Evolutionary conservation across 495 filamentous ascomycete genomes (phyloP).

Genomic region (Tuber indicum): DNA sequence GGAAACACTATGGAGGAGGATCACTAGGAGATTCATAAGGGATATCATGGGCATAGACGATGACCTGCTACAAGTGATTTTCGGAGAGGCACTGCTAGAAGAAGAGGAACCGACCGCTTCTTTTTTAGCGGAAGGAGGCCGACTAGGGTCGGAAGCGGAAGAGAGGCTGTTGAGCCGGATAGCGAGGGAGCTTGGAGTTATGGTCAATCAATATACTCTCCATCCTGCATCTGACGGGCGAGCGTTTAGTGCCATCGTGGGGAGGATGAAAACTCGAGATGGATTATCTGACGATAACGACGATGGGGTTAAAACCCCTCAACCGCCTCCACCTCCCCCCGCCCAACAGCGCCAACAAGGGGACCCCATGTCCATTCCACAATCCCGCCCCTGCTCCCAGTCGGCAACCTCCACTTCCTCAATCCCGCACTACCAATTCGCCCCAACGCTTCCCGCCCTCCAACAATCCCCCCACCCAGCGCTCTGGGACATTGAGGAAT

Average conservation of each 20-base stretch:
- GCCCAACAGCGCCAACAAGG: conserved; percentile 7
- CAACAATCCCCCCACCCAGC: conserved; percentile 47
- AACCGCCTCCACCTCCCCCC: conserved; percentile 45
- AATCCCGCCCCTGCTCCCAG: conserved; percentile 25
- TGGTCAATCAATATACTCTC: conserved; percentile 75
- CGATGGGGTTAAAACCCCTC: conserved; percentile 46
- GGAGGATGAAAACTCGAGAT: conserved; percentile 41
- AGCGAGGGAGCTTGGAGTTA: conserved; percentile 72
- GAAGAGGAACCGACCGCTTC: conserved; percentile 45
- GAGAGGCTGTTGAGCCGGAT: conserved; percentile 71
- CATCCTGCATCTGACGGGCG: conserved; percentile 55
- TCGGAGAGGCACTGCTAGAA: conserved; percentile 71
- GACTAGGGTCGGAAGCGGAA: conserved; percentile 59
- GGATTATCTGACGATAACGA: not conserved
- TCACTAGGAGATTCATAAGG: conserved; percentile 77
- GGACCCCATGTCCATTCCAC: not conserved
- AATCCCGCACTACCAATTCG: conserved; percentile 31
- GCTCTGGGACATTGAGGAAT: conserved; percentile 63
- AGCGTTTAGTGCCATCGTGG: conserved; percentile 70
- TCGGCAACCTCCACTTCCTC: conserved; percentile 36
- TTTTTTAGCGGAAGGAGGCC: conserved; percentile 44
- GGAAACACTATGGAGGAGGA: conserved; percentile 69
- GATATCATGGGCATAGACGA: conserved; percentile 92
- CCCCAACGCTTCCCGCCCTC: conserved; percentile 27
- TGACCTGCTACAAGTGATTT: conserved; percentile 69